Conservation (phyloP, 768 basidiomycete species). For the Lepiota venenata region DNA sequence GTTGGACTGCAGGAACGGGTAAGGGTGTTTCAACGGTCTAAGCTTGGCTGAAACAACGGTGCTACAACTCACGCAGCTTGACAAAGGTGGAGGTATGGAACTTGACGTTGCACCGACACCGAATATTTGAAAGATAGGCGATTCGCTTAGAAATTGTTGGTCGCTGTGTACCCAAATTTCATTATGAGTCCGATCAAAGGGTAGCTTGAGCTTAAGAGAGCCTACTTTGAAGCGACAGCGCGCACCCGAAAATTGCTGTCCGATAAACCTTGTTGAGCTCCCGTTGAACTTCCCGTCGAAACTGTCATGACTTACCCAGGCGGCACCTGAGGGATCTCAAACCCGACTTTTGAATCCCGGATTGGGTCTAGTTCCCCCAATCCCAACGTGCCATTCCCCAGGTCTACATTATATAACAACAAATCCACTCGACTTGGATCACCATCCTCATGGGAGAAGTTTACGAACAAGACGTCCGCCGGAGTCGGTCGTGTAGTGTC, state of each 20-base stretch:
- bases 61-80: background rate
- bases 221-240: background rate
- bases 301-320: background rate
- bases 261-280: background rate
- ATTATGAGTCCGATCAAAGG: background rate
- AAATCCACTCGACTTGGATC: conserved; percentile 3
- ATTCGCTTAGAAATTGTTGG: background rate
- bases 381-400: background rate
- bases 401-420: conserved; percentile 1
- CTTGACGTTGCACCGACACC: background rate
- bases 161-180: background rate
- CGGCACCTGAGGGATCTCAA: conserved; percentile 1
- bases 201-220: too few species aligned
- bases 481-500: background rate
- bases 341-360: background rate
- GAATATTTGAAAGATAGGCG: conserved; percentile 2
- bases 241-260: conserved; percentile 4
- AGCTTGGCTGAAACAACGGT: background rate
- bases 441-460: background rate
- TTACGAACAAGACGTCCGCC: background rate
- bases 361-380: background rate
- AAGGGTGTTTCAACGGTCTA: background rate
- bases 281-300: background rate
- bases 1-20: too few species aligned
- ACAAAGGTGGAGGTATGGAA: background rate